Evolutionary conservation across 352 stramenopile genomes (phyloP).

Genomic region (Phytophthora sp.): DNA sequence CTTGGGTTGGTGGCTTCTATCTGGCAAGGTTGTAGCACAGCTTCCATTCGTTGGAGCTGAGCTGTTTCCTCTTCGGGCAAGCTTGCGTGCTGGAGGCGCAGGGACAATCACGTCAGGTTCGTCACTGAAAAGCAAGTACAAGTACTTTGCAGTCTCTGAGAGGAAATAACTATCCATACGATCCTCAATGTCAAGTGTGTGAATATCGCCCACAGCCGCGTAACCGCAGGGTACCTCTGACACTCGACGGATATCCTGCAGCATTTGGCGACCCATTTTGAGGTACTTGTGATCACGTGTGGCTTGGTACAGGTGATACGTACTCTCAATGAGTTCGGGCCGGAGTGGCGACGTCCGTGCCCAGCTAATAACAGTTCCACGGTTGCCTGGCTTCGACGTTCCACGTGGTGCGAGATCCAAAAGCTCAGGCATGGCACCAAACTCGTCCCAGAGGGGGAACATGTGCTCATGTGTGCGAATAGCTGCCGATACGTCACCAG

Average conservation of each 20-base stretch:
- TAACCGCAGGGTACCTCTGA: conserved; percentile 93
- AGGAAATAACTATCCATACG: conserved; percentile 99
- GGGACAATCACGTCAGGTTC: conserved; percentile 78
- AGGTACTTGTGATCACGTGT: conserved; percentile 90
- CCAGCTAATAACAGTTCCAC: conserved; percentile 72
- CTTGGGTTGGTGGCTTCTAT: conserved; percentile 11
- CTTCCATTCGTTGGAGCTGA: conserved; percentile 6
- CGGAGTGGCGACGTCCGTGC: conserved; percentile 92
- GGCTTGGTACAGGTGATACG: conserved; percentile 95
- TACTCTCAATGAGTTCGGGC: conserved; percentile 97
- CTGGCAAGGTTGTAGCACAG: neutral
- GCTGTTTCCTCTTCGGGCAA: neutral
- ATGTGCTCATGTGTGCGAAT: conserved; percentile 93
- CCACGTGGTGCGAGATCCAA: conserved; percentile 79
- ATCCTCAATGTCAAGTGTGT: conserved; percentile 91
- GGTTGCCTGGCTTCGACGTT: conserved; percentile 28
- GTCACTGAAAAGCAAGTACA: conserved; percentile 99
- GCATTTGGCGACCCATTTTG: conserved; percentile 87
- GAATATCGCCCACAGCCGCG: conserved; percentile 91
- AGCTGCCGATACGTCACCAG: conserved; percentile 91
- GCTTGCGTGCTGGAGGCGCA: conserved; percentile 13
- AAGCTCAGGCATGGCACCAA: conserved; percentile 95
- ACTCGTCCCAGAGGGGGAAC: conserved; percentile 95
- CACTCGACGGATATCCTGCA: conserved; percentile 89
- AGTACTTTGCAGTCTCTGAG: conserved; percentile 98